These are phyloP conservation scores for Polyrhizophydium stewartii DNA, from an alignment of 371 early-diverging fungal species.

Conservation along the genomic window DNA sequence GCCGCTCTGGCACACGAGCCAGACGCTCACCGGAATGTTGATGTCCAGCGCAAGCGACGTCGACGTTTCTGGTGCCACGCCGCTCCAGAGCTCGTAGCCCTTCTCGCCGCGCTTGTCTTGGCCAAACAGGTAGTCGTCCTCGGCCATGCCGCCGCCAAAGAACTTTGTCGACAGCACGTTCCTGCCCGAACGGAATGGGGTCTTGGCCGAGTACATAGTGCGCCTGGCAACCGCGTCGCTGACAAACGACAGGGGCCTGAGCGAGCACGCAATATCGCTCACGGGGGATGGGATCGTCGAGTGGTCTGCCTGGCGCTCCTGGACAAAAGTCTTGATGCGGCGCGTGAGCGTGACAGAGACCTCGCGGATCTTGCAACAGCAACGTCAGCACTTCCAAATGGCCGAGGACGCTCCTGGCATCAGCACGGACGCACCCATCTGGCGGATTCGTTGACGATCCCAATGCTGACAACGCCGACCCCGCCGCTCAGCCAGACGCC, in stretches of 20 bases:
- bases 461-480: constrained; percentile 31
- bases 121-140: not conserved
- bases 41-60: not conserved
- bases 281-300: not conserved
- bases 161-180: not conserved
- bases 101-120: not conserved
- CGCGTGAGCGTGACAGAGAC: constrained; percentile 28
- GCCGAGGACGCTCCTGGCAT: no score
- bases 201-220: constrained; percentile 1
- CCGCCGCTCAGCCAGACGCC: constrained; percentile 29
- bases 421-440: no score
- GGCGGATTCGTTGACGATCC: constrained; percentile 26
- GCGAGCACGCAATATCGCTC: not conserved
- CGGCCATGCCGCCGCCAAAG: not conserved
- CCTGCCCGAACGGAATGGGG: not conserved
- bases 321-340: constrained; percentile 33
- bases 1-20: no score
- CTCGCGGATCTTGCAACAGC: constrained; percentile 18
- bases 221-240: constrained; percentile 21
- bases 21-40: not conserved
- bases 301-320: no score
- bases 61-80: not conserved
- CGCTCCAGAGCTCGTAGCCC: not conserved
- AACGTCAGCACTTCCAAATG: no score
- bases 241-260: constrained; percentile 21